Evolutionary conservation across 75 land plant genomes (phyloP).

Genomic region (Isoetes taiwanensis): DNA sequence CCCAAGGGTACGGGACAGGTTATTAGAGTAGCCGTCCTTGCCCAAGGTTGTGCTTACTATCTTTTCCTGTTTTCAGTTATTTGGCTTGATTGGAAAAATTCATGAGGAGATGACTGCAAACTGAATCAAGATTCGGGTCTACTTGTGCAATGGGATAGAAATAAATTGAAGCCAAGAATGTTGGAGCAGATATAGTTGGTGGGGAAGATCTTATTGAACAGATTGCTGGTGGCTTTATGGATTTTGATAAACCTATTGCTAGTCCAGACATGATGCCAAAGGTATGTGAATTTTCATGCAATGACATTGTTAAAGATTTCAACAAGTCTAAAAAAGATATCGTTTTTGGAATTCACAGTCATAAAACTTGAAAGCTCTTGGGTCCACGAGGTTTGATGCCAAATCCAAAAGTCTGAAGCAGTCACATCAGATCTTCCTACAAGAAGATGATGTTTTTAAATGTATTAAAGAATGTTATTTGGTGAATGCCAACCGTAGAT

Average conservation of each 20-base stretch:
- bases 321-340: too few relatives aligned
- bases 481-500: too few relatives aligned
- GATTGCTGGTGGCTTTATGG: conserved; percentile 87
- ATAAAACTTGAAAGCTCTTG: conserved; percentile 81
- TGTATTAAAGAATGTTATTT: too few relatives aligned
- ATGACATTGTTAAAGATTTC: too few relatives aligned
- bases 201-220: conserved; percentile 85
- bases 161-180: conserved; percentile 74
- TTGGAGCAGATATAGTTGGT: conserved; percentile 94
- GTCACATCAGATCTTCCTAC: conserved; percentile 71
- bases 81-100: not conserved
- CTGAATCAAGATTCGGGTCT: not conserved
- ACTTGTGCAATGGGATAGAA: conserved; percentile 62
- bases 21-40: conserved; percentile 79
- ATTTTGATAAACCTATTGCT: conserved; percentile 92
- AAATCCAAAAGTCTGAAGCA: conserved; percentile 95
- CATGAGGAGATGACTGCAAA: not conserved
- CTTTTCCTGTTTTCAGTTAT: not conserved
- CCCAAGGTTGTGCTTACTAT: conserved; percentile 52
- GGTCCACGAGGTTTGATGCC: conserved; percentile 99
- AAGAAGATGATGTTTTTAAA: too few relatives aligned
- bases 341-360: conserved; percentile 28
- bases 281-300: conserved; percentile 40
- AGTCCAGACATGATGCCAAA: conserved; percentile 99
- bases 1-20: conserved; percentile 94